These are phyloP conservation scores for Saccharomycopsis sp. DNA, from an alignment of 805 yeast genomes.

Conservation along the genomic window DNA sequence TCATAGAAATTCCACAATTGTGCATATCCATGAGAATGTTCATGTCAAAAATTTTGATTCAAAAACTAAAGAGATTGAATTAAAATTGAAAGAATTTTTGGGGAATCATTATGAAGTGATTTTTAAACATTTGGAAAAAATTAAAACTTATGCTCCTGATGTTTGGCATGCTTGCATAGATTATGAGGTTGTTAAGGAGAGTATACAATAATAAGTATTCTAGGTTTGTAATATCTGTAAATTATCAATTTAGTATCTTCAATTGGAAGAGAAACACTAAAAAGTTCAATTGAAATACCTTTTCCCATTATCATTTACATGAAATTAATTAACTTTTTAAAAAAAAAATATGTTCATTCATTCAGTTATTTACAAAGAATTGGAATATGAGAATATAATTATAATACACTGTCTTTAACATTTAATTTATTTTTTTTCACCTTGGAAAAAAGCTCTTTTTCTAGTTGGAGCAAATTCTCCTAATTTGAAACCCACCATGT, in stretches of 20 bases:
- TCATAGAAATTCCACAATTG: conserved; percentile 19
- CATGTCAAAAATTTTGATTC: background rate
- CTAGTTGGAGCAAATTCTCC: conserved; percentile 96
- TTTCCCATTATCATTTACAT: too few relatives aligned
- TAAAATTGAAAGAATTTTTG: background rate
- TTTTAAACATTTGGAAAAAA: conserved; percentile 42
- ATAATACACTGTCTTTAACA: too few relatives aligned
- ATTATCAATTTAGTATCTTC: too few relatives aligned
- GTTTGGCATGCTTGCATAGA: conserved; percentile 59
- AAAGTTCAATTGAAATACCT: too few relatives aligned
- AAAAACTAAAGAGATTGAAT: background rate
- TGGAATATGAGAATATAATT: too few relatives aligned
- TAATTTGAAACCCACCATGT: conserved; percentile 92
- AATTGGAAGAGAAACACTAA: background rate
- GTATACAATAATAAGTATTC: background rate
- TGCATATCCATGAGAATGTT: conserved; percentile 75
- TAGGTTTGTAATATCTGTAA: too few relatives aligned
- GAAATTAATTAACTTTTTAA: too few relatives aligned
- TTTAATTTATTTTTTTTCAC: too few relatives aligned
- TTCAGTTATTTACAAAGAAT: too few relatives aligned
- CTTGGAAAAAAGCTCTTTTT: conserved; percentile 60
- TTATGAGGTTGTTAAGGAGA: too few relatives aligned
- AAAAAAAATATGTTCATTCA: too few relatives aligned
- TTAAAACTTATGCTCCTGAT: conserved; percentile 83
- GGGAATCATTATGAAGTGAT: conserved; percentile 9